phyloP scores from a whole-genome alignment of 352 stramenopile species.

The Pythium periplocum region DNA sequence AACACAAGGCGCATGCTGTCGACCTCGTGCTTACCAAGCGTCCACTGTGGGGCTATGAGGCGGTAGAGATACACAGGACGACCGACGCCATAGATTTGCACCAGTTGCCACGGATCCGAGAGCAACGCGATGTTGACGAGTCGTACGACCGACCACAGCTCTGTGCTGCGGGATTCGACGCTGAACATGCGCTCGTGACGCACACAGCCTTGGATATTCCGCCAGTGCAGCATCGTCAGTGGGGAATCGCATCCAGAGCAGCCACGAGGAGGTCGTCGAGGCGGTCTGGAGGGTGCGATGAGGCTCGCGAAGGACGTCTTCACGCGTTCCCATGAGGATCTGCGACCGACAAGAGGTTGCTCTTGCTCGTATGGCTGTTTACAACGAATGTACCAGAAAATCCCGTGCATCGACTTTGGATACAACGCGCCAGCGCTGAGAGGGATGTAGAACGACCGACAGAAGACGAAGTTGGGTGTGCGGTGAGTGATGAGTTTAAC shows the following conservation, averaged over 20 bases:
- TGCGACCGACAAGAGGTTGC: too few relatives aligned
- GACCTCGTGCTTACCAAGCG: background rate
- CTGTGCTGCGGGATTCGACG: slow-evolving; percentile 15
- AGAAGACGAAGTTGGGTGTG: background rate
- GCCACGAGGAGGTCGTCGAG: too few relatives aligned
- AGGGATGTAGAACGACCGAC: background rate
- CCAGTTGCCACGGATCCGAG: slow-evolving; percentile 21
- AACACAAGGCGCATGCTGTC: slow-evolving; percentile 5
- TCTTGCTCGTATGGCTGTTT: too few relatives aligned
- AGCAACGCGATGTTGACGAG: slow-evolving; percentile 29
- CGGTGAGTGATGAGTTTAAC: too few relatives aligned
- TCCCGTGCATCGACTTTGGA: too few relatives aligned
- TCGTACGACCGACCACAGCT: slow-evolving; percentile 22
- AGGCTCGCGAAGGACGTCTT: too few relatives aligned
- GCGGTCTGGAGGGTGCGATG: too few relatives aligned
- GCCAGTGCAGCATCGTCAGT: slow-evolving; percentile 14
- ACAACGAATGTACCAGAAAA: too few relatives aligned
- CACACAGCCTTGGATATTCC: slow-evolving; percentile 10
- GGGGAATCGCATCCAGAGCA: slow-evolving; percentile 5
- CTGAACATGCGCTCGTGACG: slow-evolving; percentile 13
- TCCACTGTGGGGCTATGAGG: too few relatives aligned
- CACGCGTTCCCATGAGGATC: too few relatives aligned
- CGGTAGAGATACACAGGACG: slow-evolving; percentile 18
- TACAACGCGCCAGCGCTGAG: background rate
- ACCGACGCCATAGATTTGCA: slow-evolving; percentile 15